Conservation (phyloP, 345 rosid species). For the Ailanthus altissimus region DNA sequence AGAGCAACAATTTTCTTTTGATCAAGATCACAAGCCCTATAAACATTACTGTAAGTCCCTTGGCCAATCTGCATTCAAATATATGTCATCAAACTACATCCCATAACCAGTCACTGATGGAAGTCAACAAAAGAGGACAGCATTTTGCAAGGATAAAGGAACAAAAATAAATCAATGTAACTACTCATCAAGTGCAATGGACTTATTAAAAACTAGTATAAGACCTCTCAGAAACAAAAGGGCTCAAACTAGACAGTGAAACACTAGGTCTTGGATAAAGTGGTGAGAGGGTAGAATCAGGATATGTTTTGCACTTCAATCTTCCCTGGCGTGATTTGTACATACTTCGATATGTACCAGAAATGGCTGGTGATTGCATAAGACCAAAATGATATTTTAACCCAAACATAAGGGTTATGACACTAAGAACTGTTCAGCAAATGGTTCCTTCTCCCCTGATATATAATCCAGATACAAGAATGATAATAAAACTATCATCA, state of each 20-base stretch:
- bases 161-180: background rate
- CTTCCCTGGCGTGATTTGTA: background rate
- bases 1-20: constrained; percentile 91
- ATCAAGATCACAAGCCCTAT: constrained; percentile 94
- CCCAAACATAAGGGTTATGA: background rate
- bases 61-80: constrained; percentile 83
- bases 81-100: constrained; percentile 19
- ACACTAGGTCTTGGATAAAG: background rate
- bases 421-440: background rate
- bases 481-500: background rate
- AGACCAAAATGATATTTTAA: background rate
- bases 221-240: background rate
- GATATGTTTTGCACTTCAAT: background rate
- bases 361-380: background rate
- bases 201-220: background rate
- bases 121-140: background rate
- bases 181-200: background rate
- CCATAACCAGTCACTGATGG: background rate
- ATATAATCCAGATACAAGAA: background rate
- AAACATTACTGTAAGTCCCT: constrained; percentile 96
- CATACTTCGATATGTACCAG: background rate
- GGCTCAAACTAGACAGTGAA: background rate
- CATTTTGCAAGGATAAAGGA: background rate
- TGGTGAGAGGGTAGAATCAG: background rate
- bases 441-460: background rate